Percentiles rank a stretch among this genome's conserved stretches.
These are phyloP conservation scores for Neurospora sp. DNA, from an alignment of 2,329 filamentous ascomycete species.

Conservation along the genomic window DNA sequence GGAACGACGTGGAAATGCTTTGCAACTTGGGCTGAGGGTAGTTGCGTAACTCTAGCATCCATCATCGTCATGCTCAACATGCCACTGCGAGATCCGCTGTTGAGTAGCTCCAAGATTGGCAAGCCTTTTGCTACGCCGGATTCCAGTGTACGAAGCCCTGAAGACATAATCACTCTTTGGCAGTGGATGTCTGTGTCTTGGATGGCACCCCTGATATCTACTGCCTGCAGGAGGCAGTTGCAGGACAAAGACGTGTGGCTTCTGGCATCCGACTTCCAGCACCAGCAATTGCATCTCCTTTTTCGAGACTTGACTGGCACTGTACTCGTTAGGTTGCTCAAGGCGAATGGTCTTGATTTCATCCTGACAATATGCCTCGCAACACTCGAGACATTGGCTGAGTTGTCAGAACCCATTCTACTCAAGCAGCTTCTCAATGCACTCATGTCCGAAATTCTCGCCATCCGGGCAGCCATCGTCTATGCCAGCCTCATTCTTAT, in stretches of 20 bases:
- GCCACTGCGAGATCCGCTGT: slow-evolving; percentile 54
- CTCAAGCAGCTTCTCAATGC: slow-evolving; percentile 62
- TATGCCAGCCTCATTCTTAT: slow-evolving; percentile 55
- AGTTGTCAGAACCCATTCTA: slow-evolving; percentile 54
- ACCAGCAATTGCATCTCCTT: slow-evolving; percentile 59
- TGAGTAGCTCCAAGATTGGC: slow-evolving; percentile 48
- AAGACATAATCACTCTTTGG: slow-evolving; percentile 71
- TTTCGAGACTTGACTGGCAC: slow-evolving; percentile 67
- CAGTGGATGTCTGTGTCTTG: slow-evolving; percentile 80
- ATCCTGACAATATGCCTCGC: slow-evolving; percentile 55
- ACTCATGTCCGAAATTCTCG: slow-evolving; percentile 43
- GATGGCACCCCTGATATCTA: slow-evolving; percentile 63
- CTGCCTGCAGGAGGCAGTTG: slow-evolving; percentile 55
- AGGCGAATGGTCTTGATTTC: slow-evolving; percentile 72
- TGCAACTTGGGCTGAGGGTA: slow-evolving; percentile 20
- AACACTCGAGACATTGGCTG: slow-evolving; percentile 47
- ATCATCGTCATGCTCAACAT: slow-evolving; percentile 51
- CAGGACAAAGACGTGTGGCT: slow-evolving; percentile 75
- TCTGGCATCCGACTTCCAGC: slow-evolving; percentile 72
- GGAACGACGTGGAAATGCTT: slow-evolving; percentile 9
- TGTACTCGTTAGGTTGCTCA: slow-evolving; percentile 57
- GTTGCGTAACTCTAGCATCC: slow-evolving; percentile 33
- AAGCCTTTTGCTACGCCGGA: slow-evolving; percentile 45
- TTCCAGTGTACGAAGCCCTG: slow-evolving; percentile 55
- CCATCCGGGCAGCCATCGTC: slow-evolving; percentile 47